Percentiles rank a stretch among this genome's conserved stretches.
These are phyloP conservation scores for Peniophora sp. DNA, from an alignment of 1,284 basidiomycete species.

Conservation along the genomic window DNA sequence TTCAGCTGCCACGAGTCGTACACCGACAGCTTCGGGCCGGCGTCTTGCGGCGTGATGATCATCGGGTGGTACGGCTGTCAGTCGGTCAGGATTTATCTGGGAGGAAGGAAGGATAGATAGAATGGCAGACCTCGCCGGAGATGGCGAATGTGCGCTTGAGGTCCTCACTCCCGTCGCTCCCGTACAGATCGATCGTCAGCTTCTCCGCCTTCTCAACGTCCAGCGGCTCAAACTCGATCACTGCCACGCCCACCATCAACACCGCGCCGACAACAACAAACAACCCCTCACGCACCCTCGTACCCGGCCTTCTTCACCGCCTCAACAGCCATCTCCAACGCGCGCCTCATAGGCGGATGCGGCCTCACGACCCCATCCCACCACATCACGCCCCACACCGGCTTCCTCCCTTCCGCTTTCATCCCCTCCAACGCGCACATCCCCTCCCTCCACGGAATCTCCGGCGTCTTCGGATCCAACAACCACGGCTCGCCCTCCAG, in stretches of 20 bases:
- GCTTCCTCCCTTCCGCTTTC: neutral
- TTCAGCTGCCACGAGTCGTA: neutral
- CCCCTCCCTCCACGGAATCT: neutral
- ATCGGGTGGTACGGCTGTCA: neutral
- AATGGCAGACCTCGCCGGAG: neutral
- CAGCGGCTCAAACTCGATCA: neutral
- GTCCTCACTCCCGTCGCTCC: neutral
- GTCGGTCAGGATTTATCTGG: neutral
- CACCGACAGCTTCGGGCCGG: neutral
- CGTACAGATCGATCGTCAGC: neutral
- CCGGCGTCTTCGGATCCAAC: conserved; percentile 44
- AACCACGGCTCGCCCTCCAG: conserved; percentile 58
- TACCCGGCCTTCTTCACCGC: neutral
- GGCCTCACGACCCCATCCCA: neutral
- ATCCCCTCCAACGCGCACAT: neutral
- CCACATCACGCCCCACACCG: neutral
- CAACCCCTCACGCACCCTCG: neutral
- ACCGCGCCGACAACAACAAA: neutral
- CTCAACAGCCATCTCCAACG: neutral
- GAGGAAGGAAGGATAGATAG: neutral
- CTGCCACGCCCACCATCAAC: neutral
- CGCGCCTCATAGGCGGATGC: neutral
- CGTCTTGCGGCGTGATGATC: neutral
- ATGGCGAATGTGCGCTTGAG: neutral
- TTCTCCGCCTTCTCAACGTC: neutral